Conservation (phyloP, 1,139 yeast species). For the Arxiozyma heterogenica region DNA sequence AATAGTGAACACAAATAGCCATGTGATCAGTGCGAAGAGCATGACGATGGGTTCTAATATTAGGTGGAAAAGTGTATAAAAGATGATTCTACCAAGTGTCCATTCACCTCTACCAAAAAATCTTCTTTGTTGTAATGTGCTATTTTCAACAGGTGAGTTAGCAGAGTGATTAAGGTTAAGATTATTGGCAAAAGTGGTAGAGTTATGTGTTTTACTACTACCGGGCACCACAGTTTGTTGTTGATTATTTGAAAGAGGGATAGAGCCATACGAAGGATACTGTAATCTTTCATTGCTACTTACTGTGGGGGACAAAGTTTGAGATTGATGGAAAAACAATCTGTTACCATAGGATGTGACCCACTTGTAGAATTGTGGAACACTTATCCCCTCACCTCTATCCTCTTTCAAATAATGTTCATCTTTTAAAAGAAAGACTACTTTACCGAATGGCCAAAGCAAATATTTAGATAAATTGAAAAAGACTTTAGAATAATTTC, state of each 20-base stretch:
- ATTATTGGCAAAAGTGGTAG: background rate
- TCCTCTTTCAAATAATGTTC: constrained; percentile 80
- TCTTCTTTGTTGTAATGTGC: constrained; percentile 35
- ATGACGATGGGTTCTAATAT: constrained; percentile 60
- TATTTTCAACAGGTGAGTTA: background rate
- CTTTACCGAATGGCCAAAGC: constrained; percentile 81
- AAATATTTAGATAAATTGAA: constrained; percentile 61
- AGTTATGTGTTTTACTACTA: background rate
- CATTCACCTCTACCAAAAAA: constrained; percentile 90
- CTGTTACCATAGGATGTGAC: constrained; percentile 53
- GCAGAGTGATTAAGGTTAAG: background rate
- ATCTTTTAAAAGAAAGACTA: constrained; percentile 70
- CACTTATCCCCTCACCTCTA: constrained; percentile 76
- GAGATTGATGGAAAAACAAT: constrained; percentile 32
- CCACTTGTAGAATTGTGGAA: constrained; percentile 85
- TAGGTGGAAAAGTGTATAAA: constrained; percentile 64
- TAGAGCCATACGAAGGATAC: constrained; percentile 22
- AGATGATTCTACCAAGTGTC: constrained; percentile 75
- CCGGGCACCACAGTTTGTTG: no score
- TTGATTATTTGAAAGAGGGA: constrained; percentile 3
- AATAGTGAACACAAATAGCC: constrained; percentile 81
- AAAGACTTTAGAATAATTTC: constrained; percentile 52
- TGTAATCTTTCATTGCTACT: constrained; percentile 6
- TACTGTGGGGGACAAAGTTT: constrained; percentile 6
- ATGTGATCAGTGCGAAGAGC: constrained; percentile 51